Evolutionary conservation across 148 eudicot genomes (phyloP), one percentile per base, ranked within the genome.

Genomic region (Spergularia bocconei): DNA sequence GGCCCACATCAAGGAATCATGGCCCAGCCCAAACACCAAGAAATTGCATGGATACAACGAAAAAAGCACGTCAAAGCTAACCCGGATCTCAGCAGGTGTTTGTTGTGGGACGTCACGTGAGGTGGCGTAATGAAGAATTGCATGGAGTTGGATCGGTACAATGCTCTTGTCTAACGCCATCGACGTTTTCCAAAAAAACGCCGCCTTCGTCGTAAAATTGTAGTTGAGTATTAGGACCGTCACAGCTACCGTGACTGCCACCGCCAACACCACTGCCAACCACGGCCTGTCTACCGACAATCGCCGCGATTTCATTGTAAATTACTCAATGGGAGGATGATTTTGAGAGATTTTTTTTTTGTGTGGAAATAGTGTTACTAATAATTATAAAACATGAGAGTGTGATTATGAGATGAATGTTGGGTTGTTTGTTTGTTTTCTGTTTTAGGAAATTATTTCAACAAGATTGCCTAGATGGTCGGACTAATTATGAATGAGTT

Each of bases 1-100:
- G 62, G 88, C 80, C 90, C 90, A 87, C 88, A 87, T 85, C 29
- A 87, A 79, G 0, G 87, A 84, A 75, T 87, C 90, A 71, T 85
- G 86, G 17, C 90, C 90, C 66, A 83, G 78, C 23, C 90, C 90
- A 29, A 87, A 87, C 1, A 87, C 80, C 64, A 87, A 76, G 75
- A 87, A 87, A 60, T 85, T 85, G 47, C 88, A 85, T 0, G 88
- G 85, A 39, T 80, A 63, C 29, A 79, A 50, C 0, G 75, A 48
- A 15, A 75, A 75, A 55, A 87, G 80, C 57, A 78, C 76, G 70
- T 83, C 79, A 58, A 87, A 78, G 39, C 84, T 81, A 55, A 81
- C 84, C 17, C 77, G 69, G 76, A 87, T 87, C 80, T 87, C 90
- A 3, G 76, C 36, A 0, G 77, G 55, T 19, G 90, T 59, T 51